Base-by-base conservation (phyloP, 768 basidiomycete genomes). In the Tulasnella sp. region DNA sequence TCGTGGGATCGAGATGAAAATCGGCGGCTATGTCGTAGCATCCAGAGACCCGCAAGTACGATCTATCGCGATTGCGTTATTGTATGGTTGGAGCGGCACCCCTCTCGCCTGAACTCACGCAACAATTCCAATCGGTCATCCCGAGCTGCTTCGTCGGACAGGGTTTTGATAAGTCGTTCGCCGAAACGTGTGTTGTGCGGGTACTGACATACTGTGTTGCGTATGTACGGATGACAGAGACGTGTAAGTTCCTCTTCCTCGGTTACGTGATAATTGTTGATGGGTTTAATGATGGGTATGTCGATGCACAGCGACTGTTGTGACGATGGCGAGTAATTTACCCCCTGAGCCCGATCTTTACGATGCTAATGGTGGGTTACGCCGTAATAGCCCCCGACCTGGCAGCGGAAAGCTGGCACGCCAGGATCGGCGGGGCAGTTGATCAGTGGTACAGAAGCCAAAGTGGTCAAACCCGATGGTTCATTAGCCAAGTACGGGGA, bases 41-140 rank as follows among this genome's bases (percentile, higher is more conserved):
- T 64, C 72, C 78, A 32, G 74, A 68, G 3, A 71, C 74, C 15
- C 74, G 76, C 63, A 69, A 78, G 27, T 75, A 78, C 62, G 71
- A 77, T 60, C 65, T 82, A 9, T 69, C 68, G 32, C 71, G 69
- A 61, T 64, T 82, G 31, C 70, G 75, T 56, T 64, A 70, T 64
- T 71, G 77, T 48, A 76, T 81, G 75, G 69, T 68, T 59, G 79
- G 77, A n/a, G 80, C 78, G 1, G 79, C 80, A 2, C 80, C 80
- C 6, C 69, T 82, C 6, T 75, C 79, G 5, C 70, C 72, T 58
- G 79, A 80, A 65, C 66, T 80, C 39, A 76, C 72, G 53, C 64
- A 74, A 31, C 72, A 76, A 53, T 68, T 82, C 17, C 73, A 74
- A 46, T 65, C 69, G 9, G 65, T 79, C 46, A 69, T 83, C 45